Conservation (phyloP, 2,329 filamentous ascomycete genomes). For the Westerdykella sp. region DNA sequence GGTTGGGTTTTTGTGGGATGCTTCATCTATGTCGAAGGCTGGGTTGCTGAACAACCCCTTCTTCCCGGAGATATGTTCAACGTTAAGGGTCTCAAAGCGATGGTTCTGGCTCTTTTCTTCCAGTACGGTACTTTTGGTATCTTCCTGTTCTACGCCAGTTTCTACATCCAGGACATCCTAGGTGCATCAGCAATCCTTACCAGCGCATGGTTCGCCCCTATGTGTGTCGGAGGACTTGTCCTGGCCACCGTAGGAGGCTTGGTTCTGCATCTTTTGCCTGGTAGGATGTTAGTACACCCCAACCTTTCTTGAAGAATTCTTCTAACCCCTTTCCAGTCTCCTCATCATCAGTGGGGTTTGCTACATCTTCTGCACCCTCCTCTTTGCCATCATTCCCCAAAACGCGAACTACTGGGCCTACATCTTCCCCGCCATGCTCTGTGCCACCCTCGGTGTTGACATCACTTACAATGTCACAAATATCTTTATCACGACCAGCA, state of each 20-base stretch:
- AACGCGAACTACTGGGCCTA: constrained; percentile 34
- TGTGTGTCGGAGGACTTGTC: constrained; percentile 33
- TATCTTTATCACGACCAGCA: constrained; percentile 33
- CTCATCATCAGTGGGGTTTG: constrained; percentile 27
- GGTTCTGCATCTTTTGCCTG: constrained; percentile 31
- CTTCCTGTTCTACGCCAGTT: constrained; percentile 36
- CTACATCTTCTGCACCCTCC: constrained; percentile 25
- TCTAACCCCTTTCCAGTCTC: constrained; percentile 8
- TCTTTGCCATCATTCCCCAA: constrained; percentile 32
- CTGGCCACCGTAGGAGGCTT: constrained; percentile 30
- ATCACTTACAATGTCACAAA: constrained; percentile 36
- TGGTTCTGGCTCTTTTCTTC: constrained; percentile 41
- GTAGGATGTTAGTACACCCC: constrained; percentile 16
- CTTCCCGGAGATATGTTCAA: constrained; percentile 64
- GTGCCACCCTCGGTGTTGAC: constrained; percentile 34
- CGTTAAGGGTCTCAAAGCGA: constrained; percentile 56
- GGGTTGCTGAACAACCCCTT: constrained; percentile 61
- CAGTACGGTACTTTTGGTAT: constrained; percentile 36
- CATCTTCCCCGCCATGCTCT: constrained; percentile 41
- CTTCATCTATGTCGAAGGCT: constrained; percentile 66
- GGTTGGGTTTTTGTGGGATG: constrained; percentile 55
- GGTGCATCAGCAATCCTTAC: constrained; percentile 26
- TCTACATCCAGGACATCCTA: constrained; percentile 32
- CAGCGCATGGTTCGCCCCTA: constrained; percentile 32
- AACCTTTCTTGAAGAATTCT: not conserved